phyloP scores from a whole-genome alignment of 2,329 filamentous ascomycete genomes.

The Verticillium isaacii region DNA sequence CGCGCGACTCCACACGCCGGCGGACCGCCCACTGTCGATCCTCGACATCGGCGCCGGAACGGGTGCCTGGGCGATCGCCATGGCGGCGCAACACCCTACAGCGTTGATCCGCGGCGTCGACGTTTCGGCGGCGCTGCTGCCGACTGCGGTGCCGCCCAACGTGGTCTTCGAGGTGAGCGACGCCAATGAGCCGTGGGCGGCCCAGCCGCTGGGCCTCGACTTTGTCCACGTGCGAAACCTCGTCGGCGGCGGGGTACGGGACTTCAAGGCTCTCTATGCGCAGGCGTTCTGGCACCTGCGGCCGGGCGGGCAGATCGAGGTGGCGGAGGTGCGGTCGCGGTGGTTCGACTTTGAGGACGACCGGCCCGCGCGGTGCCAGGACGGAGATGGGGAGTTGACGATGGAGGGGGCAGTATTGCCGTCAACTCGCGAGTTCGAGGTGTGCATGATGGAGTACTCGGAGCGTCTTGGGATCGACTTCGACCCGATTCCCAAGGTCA shows the following conservation, averaged over 20 bases:
- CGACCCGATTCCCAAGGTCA: slow-evolving; percentile 30
- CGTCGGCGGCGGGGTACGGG: slow-evolving; percentile 38
- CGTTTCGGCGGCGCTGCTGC: slow-evolving; percentile 33
- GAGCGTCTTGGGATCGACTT: slow-evolving; percentile 29
- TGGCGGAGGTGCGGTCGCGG: slow-evolving; percentile 34
- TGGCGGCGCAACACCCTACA: slow-evolving; percentile 33
- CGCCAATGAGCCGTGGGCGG: slow-evolving; percentile 40
- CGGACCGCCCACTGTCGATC: slow-evolving; percentile 19
- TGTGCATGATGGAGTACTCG: slow-evolving; percentile 20
- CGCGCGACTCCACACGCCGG: slow-evolving; percentile 18
- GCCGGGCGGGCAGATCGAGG: slow-evolving; percentile 39
- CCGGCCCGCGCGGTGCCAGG: slow-evolving; percentile 4
- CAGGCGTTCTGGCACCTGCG: slow-evolving; percentile 34
- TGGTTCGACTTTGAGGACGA: slow-evolving; percentile 33
- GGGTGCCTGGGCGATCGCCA: slow-evolving; percentile 37
- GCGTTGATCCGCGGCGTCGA: slow-evolving; percentile 35
- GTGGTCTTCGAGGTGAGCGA: slow-evolving; percentile 56
- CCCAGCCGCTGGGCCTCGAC: slow-evolving; percentile 24
- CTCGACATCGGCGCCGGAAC: slow-evolving; percentile 38
- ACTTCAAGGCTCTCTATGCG: slow-evolving; percentile 30
- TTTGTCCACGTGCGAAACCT: slow-evolving; percentile 38
- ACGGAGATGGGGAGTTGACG: neutral
- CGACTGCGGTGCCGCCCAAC: slow-evolving; percentile 48
- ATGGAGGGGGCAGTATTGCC: slow-evolving; percentile 7
- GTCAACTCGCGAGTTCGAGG: slow-evolving; percentile 25